phyloP scores from a whole-genome alignment of 768 basidiomycete genomes.

The Panaeolus papilionaceus region DNA sequence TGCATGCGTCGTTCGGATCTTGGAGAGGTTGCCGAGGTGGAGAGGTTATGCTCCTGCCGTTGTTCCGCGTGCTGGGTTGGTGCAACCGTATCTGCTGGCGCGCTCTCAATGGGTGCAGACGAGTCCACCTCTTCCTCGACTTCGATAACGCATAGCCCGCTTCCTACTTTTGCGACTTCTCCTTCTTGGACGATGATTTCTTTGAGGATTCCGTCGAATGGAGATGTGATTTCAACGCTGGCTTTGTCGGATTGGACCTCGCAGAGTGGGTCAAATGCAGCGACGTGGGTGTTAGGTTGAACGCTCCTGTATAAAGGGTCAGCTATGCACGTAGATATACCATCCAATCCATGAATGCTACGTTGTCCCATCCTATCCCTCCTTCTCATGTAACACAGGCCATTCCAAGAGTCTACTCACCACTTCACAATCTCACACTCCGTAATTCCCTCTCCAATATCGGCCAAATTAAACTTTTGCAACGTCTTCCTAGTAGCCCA shows the following conservation, averaged over 20 bases:
- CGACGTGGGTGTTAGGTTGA: slow-evolving; percentile 53
- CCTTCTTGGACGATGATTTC: slow-evolving; percentile 81
- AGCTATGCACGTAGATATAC: background rate
- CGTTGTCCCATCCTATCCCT: no score
- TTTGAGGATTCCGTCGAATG: slow-evolving; percentile 78
- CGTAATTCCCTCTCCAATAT: slow-evolving; percentile 91
- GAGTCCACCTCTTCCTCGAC: slow-evolving; percentile 63
- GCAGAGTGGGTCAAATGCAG: slow-evolving; percentile 76
- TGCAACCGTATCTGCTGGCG: background rate
- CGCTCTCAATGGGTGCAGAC: slow-evolving; percentile 20
- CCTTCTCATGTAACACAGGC: no score
- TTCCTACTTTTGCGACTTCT: slow-evolving; percentile 83
- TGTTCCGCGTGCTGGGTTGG: slow-evolving; percentile 15
- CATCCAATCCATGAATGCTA: background rate
- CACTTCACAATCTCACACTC: slow-evolving; percentile 91
- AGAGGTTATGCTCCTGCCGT: background rate
- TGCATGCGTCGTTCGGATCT: slow-evolving; percentile 40
- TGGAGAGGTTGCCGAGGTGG: slow-evolving; percentile 17
- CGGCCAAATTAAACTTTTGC: slow-evolving; percentile 77
- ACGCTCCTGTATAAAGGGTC: slow-evolving; percentile 60
- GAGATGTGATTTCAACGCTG: slow-evolving; percentile 89
- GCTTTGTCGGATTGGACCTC: slow-evolving; percentile 94
- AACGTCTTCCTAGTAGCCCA: slow-evolving; percentile 40
- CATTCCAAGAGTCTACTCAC: slow-evolving; percentile 44
- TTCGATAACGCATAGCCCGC: slow-evolving; percentile 79